Conservation (phyloP, 2,329 filamentous ascomycete genomes). For the Fusarium lyarnte region DNA sequence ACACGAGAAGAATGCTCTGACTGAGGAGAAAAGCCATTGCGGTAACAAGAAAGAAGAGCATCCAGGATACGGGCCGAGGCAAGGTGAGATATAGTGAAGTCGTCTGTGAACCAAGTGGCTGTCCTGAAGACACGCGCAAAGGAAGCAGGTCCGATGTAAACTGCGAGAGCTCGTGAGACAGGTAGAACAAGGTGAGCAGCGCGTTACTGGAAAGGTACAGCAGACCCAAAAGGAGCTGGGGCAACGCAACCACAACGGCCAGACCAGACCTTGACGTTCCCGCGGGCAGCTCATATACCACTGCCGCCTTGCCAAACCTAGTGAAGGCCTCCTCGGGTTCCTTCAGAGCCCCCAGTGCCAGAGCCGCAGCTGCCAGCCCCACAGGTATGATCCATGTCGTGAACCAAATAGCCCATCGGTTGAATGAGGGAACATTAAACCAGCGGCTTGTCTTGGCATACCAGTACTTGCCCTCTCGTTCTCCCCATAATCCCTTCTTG, state of each 20-base stretch:
- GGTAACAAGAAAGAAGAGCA: slow-evolving; percentile 55
- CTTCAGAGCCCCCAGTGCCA: slow-evolving; percentile 51
- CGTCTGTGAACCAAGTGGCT: slow-evolving; percentile 56
- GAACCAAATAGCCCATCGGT: slow-evolving; percentile 54
- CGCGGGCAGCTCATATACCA: slow-evolving; percentile 47
- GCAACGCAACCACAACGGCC: slow-evolving; percentile 55
- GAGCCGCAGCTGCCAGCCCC: slow-evolving; percentile 51
- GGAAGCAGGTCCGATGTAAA: slow-evolving; percentile 48
- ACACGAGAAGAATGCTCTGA: slow-evolving; percentile 54
- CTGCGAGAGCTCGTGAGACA: slow-evolving; percentile 61
- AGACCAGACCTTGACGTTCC: slow-evolving; percentile 42
- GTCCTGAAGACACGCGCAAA: slow-evolving; percentile 59
- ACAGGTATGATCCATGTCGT: slow-evolving; percentile 52
- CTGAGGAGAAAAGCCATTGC: slow-evolving; percentile 58
- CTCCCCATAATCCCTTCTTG: slow-evolving; percentile 54
- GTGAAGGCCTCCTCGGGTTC: slow-evolving; percentile 46
- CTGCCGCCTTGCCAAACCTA: slow-evolving; percentile 51
- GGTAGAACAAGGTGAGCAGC: slow-evolving; percentile 58
- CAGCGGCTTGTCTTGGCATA: slow-evolving; percentile 54
- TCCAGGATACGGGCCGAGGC: slow-evolving; percentile 57
- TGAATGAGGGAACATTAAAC: slow-evolving; percentile 54
- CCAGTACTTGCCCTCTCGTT: slow-evolving; percentile 56
- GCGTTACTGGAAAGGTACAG: slow-evolving; percentile 60
- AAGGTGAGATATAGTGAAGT: slow-evolving; percentile 61
- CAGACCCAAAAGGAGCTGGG: slow-evolving; percentile 58